A percentile compares a stretch with the other conserved stretches of the same genome.
phyloP scores from a whole-genome alignment of 2,329 filamentous ascomycete species.

The Fusarium coffeatum region DNA sequence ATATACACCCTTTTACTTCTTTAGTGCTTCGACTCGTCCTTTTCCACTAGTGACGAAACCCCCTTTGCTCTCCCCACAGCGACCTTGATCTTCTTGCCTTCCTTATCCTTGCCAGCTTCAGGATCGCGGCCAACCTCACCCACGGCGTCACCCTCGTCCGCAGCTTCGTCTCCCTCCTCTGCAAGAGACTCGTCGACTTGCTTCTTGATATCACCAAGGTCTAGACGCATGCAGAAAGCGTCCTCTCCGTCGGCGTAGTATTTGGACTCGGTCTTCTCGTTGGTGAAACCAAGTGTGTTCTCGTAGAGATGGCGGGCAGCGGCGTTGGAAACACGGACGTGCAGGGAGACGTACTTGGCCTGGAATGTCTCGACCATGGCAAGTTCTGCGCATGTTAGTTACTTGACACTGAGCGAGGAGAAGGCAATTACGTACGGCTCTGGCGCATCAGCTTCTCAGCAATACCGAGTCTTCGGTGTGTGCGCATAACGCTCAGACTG shows the following conservation, averaged over 20 bases:
- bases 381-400: conserved; percentile 68
- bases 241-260: conserved; percentile 99
- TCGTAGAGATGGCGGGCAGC: conserved; percentile 93
- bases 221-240: conserved; percentile 92
- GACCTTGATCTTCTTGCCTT: conserved; percentile 72
- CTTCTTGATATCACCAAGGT: conserved; percentile 72
- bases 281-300: conserved; percentile 88
- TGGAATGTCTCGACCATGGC: conserved; percentile 97
- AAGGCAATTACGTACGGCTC: conserved; percentile 73
- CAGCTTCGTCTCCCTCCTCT: conserved; percentile 57
- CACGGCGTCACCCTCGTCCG: conserved; percentile 77
- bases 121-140: conserved; percentile 71
- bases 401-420: no score
- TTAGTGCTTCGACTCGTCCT: conserved; percentile 64
- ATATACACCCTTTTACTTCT: background rate
- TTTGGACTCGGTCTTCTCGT: conserved; percentile 85
- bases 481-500: conserved; percentile 93
- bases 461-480: conserved; percentile 88
- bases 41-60: conserved; percentile 81
- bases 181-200: conserved; percentile 54
- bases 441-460: conserved; percentile 98
- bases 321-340: conserved; percentile 93
- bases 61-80: conserved; percentile 85
- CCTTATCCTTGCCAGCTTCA: conserved; percentile 48
- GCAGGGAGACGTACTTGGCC: conserved; percentile 92